A percentile compares a stretch with the other conserved stretches of the same genome.
These are phyloP conservation scores for Gnomoniopsis smithogilvyi DNA, from an alignment of 2,329 filamentous ascomycete genomes.

Conservation along the genomic window DNA sequence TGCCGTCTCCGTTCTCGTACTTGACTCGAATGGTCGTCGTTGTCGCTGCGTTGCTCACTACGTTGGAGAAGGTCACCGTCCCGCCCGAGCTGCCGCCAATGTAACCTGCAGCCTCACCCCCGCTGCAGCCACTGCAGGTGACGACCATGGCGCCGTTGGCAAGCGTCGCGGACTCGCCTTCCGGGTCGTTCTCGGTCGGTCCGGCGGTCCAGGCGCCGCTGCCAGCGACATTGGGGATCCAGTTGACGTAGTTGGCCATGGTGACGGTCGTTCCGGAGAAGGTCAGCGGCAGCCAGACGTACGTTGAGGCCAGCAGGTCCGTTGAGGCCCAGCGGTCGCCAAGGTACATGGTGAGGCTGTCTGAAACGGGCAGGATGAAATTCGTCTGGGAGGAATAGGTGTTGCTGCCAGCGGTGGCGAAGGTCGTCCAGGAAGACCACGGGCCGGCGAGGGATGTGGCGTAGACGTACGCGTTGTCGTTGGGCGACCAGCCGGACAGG, in stretches of 20 bases:
- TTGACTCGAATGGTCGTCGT: constrained; percentile 52
- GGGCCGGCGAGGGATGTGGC: constrained; percentile 29
- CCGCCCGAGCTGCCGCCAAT: constrained; percentile 47
- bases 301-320: constrained; percentile 59
- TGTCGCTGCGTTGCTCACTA: constrained; percentile 40
- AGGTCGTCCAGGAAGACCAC: constrained; percentile 58
- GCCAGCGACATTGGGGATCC: constrained; percentile 36
- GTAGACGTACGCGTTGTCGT: constrained; percentile 53
- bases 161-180: constrained; percentile 48
- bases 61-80: constrained; percentile 42
- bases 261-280: constrained; percentile 50
- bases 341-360: constrained; percentile 51
- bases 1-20: constrained; percentile 53
- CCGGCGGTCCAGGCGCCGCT: constrained; percentile 27
- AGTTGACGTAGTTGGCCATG: constrained; percentile 52
- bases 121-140: constrained; percentile 52
- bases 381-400: constrained; percentile 60
- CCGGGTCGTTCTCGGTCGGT: constrained; percentile 43
- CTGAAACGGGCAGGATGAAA: constrained; percentile 48
- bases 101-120: constrained; percentile 48
- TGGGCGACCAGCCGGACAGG: constrained; percentile 54
- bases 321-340: constrained; percentile 62
- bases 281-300: constrained; percentile 62
- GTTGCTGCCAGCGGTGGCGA: constrained; percentile 52
- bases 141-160: constrained; percentile 42